phyloP scores from a whole-genome alignment of 805 yeast species.

The Cyberlindnera petersonii region DNA sequence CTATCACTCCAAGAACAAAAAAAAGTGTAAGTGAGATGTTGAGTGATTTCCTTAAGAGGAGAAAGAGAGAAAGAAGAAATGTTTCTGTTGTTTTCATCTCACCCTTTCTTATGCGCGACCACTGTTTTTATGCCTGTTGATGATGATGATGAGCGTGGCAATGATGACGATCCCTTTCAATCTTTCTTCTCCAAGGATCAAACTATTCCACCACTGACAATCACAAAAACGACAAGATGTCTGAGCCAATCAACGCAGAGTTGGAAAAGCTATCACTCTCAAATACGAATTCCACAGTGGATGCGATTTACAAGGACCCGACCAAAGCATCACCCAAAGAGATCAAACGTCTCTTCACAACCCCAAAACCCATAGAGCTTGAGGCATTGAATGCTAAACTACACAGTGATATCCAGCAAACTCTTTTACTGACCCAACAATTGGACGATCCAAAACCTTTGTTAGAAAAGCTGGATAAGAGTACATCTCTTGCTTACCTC shows the following conservation, averaged over 20 bases:
- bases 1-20: too few relatives aligned
- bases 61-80: too few relatives aligned
- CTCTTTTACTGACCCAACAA: slow-evolving; percentile 2
- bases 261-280: not conserved
- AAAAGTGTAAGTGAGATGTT: too few relatives aligned
- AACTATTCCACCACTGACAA: too few relatives aligned
- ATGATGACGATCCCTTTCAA: too few relatives aligned
- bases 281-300: not conserved
- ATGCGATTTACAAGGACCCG: slow-evolving; percentile 4
- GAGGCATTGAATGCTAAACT: not conserved
- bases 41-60: too few relatives aligned
- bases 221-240: not conserved
- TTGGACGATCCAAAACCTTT: slow-evolving; percentile 2
- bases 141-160: too few relatives aligned
- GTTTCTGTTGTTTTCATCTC: too few relatives aligned
- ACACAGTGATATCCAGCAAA: slow-evolving; percentile 2
- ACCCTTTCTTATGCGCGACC: too few relatives aligned
- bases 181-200: too few relatives aligned
- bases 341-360: slow-evolving; percentile 7
- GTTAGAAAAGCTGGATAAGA: slow-evolving; percentile 4
- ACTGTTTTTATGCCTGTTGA: not conserved
- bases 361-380: slow-evolving; percentile 7
- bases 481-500: slow-evolving; percentile 11
- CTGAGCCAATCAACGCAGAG: not conserved
- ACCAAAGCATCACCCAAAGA: not conserved